Percentiles rank a stretch among this genome's conserved stretches.
These are phyloP conservation scores for Skeletonema grethae DNA, from an alignment of 108 stramenopile species.

Conservation along the genomic window DNA sequence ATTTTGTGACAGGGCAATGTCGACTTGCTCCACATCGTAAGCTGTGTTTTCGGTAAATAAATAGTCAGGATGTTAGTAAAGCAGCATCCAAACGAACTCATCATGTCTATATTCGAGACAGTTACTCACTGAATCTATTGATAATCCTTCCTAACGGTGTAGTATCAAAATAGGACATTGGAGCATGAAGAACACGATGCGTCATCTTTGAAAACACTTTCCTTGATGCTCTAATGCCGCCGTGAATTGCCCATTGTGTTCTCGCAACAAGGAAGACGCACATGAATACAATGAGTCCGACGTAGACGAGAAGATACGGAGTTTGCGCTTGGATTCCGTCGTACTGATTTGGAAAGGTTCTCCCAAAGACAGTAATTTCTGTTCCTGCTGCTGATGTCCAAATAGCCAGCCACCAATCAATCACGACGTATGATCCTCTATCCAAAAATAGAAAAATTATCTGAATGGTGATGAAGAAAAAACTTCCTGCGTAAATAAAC, in stretches of 20 bases:
- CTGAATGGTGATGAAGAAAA: slow-evolving; percentile 47
- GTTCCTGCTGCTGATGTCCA: slow-evolving; percentile 72
- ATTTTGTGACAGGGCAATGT: slow-evolving; percentile 59
- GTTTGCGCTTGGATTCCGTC: slow-evolving; percentile 65
- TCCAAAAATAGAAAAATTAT: slow-evolving; percentile 70
- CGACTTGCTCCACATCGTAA: slow-evolving; percentile 19
- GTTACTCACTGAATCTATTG: slow-evolving; percentile 88
- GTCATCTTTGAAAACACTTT: slow-evolving; percentile 50
- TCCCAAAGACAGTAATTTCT: slow-evolving; percentile 57
- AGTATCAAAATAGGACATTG: slow-evolving; percentile 91
- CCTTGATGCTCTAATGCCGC: slow-evolving; percentile 36
- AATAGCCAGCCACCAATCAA: slow-evolving; percentile 81
- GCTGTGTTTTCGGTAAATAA: slow-evolving; percentile 17
- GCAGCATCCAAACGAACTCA: slow-evolving; percentile 56
- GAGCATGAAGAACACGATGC: slow-evolving; percentile 58
- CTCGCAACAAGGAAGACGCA: slow-evolving; percentile 55
- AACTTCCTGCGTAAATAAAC: slow-evolving; percentile 82
- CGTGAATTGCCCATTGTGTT: slow-evolving; percentile 57
- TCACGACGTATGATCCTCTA: slow-evolving; percentile 74
- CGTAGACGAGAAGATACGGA: slow-evolving; percentile 59
- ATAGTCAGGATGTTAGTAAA: too few species aligned
- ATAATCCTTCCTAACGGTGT: slow-evolving; percentile 92
- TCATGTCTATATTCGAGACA: slow-evolving; percentile 79
- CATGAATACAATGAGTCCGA: slow-evolving; percentile 48
- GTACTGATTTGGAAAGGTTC: slow-evolving; percentile 61